Evolutionary conservation across 345 rosid genomes (phyloP).

Genomic region (Hibiscus trionum): DNA sequence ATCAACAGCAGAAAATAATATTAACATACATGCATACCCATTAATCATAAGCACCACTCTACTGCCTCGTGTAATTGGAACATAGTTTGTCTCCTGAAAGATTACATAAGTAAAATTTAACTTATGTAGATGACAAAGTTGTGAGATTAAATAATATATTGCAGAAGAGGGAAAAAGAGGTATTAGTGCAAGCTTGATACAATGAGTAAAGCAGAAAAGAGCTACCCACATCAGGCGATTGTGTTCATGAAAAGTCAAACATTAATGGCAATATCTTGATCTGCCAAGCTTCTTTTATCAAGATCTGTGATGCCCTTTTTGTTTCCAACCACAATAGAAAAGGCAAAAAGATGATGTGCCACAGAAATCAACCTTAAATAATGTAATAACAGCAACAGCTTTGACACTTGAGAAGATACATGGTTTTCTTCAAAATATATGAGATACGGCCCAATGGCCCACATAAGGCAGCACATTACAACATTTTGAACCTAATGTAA

Average conservation of each 20-base stretch:
- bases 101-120: conserved; percentile 5
- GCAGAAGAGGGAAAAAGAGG: background rate
- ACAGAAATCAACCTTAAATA: background rate
- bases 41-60: conserved; percentile 93
- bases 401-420: background rate
- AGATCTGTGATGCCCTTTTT: background rate
- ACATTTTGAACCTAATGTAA: background rate
- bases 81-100: conserved; percentile 88
- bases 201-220: background rate
- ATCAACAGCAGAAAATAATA: background rate
- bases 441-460: background rate
- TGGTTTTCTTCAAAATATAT: background rate
- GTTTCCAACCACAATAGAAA: background rate
- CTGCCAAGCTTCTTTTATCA: background rate
- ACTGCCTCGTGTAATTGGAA: conserved; percentile 84
- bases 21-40: conserved; percentile 48
- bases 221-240: background rate
- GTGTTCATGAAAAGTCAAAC: background rate
- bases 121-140: background rate
- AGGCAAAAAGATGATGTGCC: background rate
- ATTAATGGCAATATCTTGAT: background rate
- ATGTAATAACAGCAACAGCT: background rate
- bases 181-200: background rate
- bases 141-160: background rate
- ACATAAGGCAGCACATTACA: background rate